phyloP scores from a whole-genome alignment of 768 basidiomycete species.

The Imleria badia region DNA sequence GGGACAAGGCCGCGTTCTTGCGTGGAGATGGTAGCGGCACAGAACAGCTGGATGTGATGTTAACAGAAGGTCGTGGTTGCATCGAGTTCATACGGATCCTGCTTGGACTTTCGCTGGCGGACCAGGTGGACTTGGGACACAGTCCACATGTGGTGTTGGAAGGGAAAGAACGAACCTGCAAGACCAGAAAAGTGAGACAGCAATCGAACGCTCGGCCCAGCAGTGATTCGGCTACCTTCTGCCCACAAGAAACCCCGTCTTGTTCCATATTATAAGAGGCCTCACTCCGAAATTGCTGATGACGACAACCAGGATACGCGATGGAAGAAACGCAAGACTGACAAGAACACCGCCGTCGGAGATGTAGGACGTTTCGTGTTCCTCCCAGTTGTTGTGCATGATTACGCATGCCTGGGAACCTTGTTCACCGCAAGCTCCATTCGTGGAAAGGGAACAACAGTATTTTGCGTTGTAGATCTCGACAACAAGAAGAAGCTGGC shows the following conservation, averaged over 20 bases:
- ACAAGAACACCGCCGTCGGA: neutral
- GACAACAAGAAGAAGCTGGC: neutral
- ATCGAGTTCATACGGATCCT: constrained; percentile 12
- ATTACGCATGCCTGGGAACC: neutral
- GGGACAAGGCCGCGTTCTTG: neutral
- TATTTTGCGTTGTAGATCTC: constrained; percentile 1
- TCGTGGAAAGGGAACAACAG: constrained; percentile 10
- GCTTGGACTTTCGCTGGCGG: constrained; percentile 13
- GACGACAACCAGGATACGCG: neutral
- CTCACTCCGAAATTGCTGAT: neutral
- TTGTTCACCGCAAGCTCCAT: constrained; percentile 5
- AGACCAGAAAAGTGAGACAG: neutral
- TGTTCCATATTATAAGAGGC: neutral
- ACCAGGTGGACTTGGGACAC: constrained; percentile 5
- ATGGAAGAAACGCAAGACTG: neutral
- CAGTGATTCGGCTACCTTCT: no score
- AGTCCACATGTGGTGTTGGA: neutral
- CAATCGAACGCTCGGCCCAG: no score
- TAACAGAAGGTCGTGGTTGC: constrained; percentile 8
- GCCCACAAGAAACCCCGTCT: no score
- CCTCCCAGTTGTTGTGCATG: no score
- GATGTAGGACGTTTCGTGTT: neutral
- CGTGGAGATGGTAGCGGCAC: constrained; percentile 8
- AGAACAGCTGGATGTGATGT: constrained; percentile 3
- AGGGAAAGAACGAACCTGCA: neutral